Conservation (phyloP, 176 grass and related monocot species). For the Musa schizocarpa region DNA sequence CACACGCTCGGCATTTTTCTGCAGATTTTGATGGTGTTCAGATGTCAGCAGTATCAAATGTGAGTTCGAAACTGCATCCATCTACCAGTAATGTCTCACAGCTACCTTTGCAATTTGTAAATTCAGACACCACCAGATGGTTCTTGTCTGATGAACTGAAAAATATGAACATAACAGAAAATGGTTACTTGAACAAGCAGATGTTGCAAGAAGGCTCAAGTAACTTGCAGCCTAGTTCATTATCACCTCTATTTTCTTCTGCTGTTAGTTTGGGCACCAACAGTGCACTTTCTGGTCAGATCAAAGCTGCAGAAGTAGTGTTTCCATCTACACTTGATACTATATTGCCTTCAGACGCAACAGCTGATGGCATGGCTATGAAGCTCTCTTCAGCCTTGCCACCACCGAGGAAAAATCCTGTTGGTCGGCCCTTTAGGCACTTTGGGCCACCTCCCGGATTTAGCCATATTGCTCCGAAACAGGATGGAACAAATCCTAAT, state of each 20-base stretch:
- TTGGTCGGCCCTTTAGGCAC: slow-evolving; percentile 63
- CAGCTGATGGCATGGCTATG: slow-evolving; percentile 28
- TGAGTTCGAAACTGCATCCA: slow-evolving; percentile 20
- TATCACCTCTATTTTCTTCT: slow-evolving; percentile 30
- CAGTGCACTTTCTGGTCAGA: slow-evolving; percentile 23
- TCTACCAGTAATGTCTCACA: slow-evolving; percentile 5
- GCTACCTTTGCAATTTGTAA: slow-evolving; percentile 20
- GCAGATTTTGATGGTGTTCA: slow-evolving; percentile 13
- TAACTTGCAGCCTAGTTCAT: slow-evolving; percentile 32
- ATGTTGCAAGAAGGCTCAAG: slow-evolving; percentile 29
- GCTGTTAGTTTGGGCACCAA: slow-evolving; percentile 21
- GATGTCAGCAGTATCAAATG: slow-evolving; percentile 27
- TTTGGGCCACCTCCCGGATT: slow-evolving; percentile 82
- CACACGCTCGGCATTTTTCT: slow-evolving; percentile 27
- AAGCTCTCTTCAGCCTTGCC: slow-evolving; percentile 32
- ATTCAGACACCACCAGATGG: slow-evolving; percentile 26
- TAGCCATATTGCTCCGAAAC: slow-evolving; percentile 42
- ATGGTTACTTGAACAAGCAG: slow-evolving; percentile 42
- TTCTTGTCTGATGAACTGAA: slow-evolving; percentile 45
- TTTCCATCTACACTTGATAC: slow-evolving; percentile 40
- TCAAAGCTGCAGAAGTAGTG: slow-evolving; percentile 31
- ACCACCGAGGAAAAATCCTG: slow-evolving; percentile 55
- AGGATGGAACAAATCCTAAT: slow-evolving; percentile 35
- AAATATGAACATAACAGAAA: slow-evolving; percentile 44
- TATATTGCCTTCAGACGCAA: slow-evolving; percentile 29